Conservation (phyloP, 169 alveolate species). For the Fabrea salina region DNA sequence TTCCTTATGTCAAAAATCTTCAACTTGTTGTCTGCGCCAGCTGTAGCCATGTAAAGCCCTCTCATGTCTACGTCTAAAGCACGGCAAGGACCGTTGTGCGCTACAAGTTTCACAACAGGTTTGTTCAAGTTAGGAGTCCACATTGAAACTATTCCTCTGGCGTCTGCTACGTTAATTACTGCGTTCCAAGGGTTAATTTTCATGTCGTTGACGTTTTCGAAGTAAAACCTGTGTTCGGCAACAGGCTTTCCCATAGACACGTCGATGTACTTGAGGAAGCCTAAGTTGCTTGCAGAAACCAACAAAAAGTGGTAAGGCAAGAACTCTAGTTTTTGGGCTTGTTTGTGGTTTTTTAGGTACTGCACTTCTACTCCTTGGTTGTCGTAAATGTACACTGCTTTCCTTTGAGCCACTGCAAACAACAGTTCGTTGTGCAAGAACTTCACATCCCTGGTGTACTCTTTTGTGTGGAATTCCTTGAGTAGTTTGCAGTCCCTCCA, state of each 20-base stretch:
- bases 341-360: conserved; percentile 83
- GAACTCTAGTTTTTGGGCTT: conserved; percentile 85
- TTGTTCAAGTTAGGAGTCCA: conserved; percentile 94
- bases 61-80: conserved; percentile 54
- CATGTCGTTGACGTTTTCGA: conserved; percentile 89
- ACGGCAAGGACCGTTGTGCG: conserved; percentile 80
- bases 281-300: conserved; percentile 89
- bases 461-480: conserved; percentile 73
- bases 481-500: conserved; percentile 72
- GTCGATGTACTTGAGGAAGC: conserved; percentile 92
- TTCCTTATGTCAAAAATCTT: conserved; percentile 94
- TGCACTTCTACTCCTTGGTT: conserved; percentile 93
- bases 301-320: conserved; percentile 91
- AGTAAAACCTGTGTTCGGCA: conserved; percentile 87
- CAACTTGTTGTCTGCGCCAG: conserved; percentile 65
- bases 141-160: conserved; percentile 90
- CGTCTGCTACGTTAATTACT: conserved; percentile 90
- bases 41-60: conserved; percentile 77
- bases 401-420: conserved; percentile 94
- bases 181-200: conserved; percentile 88
- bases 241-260: conserved; percentile 90
- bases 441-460: conserved; percentile 82
- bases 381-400: conserved; percentile 90
- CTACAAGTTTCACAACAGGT: conserved; percentile 74
- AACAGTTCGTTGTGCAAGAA: conserved; percentile 90